phyloP scores from a whole-genome alignment of 495 filamentous ascomycete genomes.

The Chaetomium tenue region DNA sequence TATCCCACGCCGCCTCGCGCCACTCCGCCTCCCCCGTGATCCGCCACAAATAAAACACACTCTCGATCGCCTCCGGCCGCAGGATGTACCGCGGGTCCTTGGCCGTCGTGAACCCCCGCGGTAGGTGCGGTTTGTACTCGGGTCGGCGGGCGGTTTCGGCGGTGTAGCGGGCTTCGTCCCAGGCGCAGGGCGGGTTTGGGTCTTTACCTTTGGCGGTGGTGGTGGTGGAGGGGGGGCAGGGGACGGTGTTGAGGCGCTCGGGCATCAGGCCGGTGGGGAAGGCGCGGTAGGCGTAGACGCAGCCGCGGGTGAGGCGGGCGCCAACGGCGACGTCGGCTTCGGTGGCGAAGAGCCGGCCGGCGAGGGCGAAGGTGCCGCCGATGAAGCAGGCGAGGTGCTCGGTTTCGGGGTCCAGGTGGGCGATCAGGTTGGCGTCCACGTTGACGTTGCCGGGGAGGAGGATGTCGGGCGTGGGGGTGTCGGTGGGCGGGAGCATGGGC shows the following conservation, averaged over 20 bases:
- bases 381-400: constrained; percentile 69
- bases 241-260: constrained; percentile 60
- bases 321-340: constrained; percentile 71
- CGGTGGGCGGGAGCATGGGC: constrained; percentile 52
- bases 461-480: constrained; percentile 47
- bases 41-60: constrained; percentile 71
- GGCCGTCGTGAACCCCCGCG: constrained; percentile 52
- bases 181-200: constrained; percentile 20
- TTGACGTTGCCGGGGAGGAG: constrained; percentile 57
- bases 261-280: constrained; percentile 87
- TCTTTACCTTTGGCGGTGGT: no score
- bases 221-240: constrained; percentile 33
- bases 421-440: constrained; percentile 16
- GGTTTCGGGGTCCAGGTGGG: constrained; percentile 37
- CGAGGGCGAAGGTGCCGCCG: constrained; percentile 88
- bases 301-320: constrained; percentile 77
- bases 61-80: constrained; percentile 70
- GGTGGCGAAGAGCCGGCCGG: constrained; percentile 68
- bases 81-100: constrained; percentile 44
- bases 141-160: constrained; percentile 5
- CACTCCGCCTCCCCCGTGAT: constrained; percentile 66
- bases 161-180: constrained; percentile 34
- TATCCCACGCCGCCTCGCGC: constrained; percentile 69
- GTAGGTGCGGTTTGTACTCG: constrained; percentile 49
- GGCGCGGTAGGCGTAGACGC: constrained; percentile 80